A percentile compares a stretch with the other conserved stretches of the same genome.
phyloP scores from a whole-genome alignment of 2,329 filamentous ascomycete genomes.

The Aspergillus amoenus region DNA sequence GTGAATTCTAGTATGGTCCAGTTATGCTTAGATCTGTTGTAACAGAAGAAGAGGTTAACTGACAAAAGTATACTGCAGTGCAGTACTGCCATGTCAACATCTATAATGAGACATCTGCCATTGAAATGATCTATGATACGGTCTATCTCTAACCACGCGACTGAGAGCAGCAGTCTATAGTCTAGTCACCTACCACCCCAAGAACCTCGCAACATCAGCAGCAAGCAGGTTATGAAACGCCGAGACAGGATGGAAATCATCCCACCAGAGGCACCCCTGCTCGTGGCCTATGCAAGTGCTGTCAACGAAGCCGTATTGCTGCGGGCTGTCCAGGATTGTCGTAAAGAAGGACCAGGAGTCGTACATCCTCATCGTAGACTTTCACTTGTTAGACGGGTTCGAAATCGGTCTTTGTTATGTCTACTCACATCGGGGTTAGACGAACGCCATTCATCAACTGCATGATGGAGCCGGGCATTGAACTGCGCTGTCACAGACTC shows the following conservation, averaged over 20 bases:
- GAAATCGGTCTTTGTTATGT: neutral
- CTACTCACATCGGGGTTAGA: neutral
- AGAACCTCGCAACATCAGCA: neutral
- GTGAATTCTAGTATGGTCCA: too few relatives aligned
- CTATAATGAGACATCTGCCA: too few relatives aligned
- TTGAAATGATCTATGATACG: too few relatives aligned
- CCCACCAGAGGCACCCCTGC: constrained; percentile 7
- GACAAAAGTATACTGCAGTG: too few relatives aligned
- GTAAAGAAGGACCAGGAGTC: neutral
- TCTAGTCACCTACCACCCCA: neutral
- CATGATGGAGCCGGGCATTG: neutral
- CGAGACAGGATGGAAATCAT: constrained; percentile 5
- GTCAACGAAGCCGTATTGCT: constrained; percentile 1
- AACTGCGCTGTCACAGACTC: neutral
- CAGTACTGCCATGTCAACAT: too few relatives aligned
- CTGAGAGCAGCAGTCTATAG: too few relatives aligned
- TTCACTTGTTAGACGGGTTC: too few relatives aligned
- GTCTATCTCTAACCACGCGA: too few relatives aligned
- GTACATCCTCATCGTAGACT: neutral
- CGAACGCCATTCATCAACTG: neutral
- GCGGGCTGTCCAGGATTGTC: neutral
- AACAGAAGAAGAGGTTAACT: too few relatives aligned
- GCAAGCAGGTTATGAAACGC: constrained; percentile 8
- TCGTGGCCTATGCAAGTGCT: neutral
- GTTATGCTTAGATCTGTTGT: too few relatives aligned